A percentile compares a stretch with the other conserved stretches of the same genome.
These are phyloP conservation scores for Sporobolus alterniflorus DNA, from an alignment of 202 grass and related monocot genomes.

Conservation along the genomic window DNA sequence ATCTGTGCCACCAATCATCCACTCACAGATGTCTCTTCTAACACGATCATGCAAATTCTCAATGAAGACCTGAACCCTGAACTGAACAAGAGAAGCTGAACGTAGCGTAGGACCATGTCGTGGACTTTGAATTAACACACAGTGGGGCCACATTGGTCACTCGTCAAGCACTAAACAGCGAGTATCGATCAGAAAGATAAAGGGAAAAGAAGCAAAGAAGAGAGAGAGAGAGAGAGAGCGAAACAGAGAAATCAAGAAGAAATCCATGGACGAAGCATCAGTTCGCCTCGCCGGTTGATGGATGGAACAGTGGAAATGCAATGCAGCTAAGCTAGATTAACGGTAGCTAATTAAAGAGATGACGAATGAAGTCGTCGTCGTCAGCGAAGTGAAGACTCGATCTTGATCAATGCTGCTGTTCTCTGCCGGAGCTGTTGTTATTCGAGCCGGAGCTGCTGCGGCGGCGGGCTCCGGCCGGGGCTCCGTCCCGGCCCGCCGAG, in stretches of 20 bases:
- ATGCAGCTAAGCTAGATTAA: conserved; percentile 48
- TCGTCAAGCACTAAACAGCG: too few relatives aligned
- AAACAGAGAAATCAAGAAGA: not conserved
- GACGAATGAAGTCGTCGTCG: not conserved
- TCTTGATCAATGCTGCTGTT: conserved; percentile 8
- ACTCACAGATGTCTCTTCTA: not conserved
- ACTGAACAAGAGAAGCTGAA: too few relatives aligned
- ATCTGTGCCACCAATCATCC: conserved; percentile 2
- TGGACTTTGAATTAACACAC: too few relatives aligned
- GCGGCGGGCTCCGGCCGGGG: conserved; percentile 19
- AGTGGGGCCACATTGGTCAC: too few relatives aligned
- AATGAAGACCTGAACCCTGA: too few relatives aligned
- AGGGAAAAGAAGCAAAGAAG: too few relatives aligned
- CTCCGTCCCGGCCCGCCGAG: not conserved
- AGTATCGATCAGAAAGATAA: too few relatives aligned
- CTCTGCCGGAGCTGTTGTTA: not conserved
- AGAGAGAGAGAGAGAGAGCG: not conserved
- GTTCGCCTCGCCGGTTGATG: not conserved
- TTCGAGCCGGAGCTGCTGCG: conserved; percentile 50
- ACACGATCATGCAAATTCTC: too few relatives aligned
- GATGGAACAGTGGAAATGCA: conserved; percentile 31
- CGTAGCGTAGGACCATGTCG: too few relatives aligned
- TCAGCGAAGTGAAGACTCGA: too few relatives aligned
- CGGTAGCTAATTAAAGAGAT: not conserved
- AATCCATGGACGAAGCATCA: conserved; percentile 33